Conservation (phyloP, 2,329 filamentous ascomycete genomes). For the Fusarium sp. region DNA sequence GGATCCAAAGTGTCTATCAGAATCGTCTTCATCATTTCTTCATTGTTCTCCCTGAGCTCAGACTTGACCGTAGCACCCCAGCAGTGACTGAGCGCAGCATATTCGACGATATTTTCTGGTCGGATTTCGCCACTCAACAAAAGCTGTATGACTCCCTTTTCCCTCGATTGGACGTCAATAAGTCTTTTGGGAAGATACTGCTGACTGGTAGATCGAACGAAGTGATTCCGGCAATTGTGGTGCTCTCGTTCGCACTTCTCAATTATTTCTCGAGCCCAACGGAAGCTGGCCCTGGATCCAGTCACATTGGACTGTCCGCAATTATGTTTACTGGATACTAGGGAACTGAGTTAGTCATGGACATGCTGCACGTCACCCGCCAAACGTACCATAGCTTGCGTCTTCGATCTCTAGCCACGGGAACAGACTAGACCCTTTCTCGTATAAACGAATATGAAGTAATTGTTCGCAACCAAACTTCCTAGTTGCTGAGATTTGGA, state of each 20-base stretch:
- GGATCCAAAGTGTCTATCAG: neutral
- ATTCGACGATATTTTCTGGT: accelerated
- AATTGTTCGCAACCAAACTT: accelerated
- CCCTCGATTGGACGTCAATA: accelerated
- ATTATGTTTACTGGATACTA: neutral
- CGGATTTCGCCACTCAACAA: accelerated
- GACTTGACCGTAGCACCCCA: neutral
- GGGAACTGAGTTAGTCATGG: accelerated
- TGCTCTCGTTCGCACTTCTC: neutral
- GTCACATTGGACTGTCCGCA: accelerated
- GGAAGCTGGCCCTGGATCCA: accelerated
- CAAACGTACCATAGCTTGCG: neutral
- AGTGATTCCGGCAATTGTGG: neutral
- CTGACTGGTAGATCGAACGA: neutral
- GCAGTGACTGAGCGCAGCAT: neutral
- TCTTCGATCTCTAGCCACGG: neutral
- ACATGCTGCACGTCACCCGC: accelerated
- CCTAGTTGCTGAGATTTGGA: neutral
- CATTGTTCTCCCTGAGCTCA: neutral
- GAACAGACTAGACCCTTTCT: too few species aligned
- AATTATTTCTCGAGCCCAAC: neutral
- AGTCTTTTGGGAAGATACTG: neutral
- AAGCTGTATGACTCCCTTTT: accelerated
- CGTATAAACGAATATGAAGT: neutral
- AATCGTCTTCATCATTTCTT: neutral